Conservation (phyloP, 1,284 basidiomycete species). For the Sanguinoderma infundibulare region DNA sequence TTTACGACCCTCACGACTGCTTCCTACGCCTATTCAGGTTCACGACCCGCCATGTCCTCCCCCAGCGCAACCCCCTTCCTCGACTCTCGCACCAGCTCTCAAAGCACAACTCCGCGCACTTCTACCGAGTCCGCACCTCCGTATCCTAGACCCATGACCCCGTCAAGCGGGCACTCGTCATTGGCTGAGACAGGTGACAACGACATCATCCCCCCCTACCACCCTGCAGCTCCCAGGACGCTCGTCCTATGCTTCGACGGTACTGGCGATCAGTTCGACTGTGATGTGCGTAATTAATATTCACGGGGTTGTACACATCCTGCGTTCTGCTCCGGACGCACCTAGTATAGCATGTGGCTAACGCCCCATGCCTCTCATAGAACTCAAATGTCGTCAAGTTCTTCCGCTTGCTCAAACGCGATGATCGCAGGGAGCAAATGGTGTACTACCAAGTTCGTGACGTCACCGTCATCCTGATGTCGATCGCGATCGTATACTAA, state of each 20-base stretch:
- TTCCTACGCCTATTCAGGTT: conserved; percentile 1
- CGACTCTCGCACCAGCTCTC: neutral
- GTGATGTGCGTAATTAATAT: conserved; percentile 43
- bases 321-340: no score
- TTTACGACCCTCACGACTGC: conserved; percentile 24
- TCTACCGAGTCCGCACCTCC: conserved; percentile 16
- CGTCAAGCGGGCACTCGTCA: conserved; percentile 24
- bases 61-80: conserved; percentile 1
- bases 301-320: neutral
- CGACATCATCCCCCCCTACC: conserved; percentile 39
- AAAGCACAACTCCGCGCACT: neutral
- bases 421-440: conserved; percentile 53
- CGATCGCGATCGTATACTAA: conserved; percentile 19
- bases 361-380: conserved; percentile 28
- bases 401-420: conserved; percentile 58
- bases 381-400: conserved; percentile 70
- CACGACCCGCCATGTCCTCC: conserved; percentile 18
- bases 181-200: conserved; percentile 26
- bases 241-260: conserved; percentile 64
- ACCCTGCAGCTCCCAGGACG: conserved; percentile 36
- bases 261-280: conserved; percentile 60
- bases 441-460: conserved; percentile 64
- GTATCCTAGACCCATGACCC: conserved; percentile 19
- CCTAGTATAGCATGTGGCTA: neutral
- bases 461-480: neutral